A percentile compares a stretch with the other conserved stretches of the same genome.
phyloP scores from a whole-genome alignment of 108 stramenopile species.

The Epipyxis sp. region DNA sequence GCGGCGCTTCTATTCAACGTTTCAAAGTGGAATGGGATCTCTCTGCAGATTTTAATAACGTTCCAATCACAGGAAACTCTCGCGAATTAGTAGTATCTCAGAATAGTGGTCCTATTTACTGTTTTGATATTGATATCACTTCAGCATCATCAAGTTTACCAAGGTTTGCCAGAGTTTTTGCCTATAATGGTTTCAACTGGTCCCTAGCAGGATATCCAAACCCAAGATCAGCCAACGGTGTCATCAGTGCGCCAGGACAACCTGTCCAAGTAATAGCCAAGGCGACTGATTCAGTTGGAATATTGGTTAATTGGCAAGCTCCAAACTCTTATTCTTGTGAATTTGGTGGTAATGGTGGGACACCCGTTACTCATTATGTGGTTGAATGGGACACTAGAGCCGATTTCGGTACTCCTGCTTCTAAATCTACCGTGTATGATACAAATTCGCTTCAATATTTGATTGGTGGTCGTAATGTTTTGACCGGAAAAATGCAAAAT shows the following conservation, averaged over 20 bases:
- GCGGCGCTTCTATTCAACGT: constrained; percentile 60
- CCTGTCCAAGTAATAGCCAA: constrained; percentile 30
- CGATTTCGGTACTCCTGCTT: constrained; percentile 65
- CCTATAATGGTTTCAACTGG: constrained; percentile 70
- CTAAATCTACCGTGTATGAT: constrained; percentile 52
- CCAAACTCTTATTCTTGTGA: constrained; percentile 56
- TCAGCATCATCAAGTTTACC: constrained; percentile 46
- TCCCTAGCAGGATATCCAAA: constrained; percentile 36
- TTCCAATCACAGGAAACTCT: constrained; percentile 39
- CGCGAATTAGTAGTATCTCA: constrained; percentile 29
- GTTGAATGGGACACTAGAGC: constrained; percentile 71
- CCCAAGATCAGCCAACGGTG: constrained; percentile 39
- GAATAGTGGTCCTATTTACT: constrained; percentile 48
- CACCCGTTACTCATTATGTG: constrained; percentile 67
- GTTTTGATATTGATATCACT: constrained; percentile 63
- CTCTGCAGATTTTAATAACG: constrained; percentile 42
- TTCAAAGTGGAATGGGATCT: constrained; percentile 74
- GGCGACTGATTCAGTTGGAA: constrained; percentile 61
- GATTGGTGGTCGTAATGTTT: constrained; percentile 70
- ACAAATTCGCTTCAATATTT: constrained; percentile 38
- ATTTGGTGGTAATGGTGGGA: constrained; percentile 75
- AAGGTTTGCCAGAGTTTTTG: constrained; percentile 65
- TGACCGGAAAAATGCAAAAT: constrained; percentile 64
- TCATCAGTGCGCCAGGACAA: constrained; percentile 44
- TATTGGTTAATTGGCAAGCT: constrained; percentile 64